phyloP scores from a whole-genome alignment of 805 yeast genomes.

The Huiozyma naganishii region DNA sequence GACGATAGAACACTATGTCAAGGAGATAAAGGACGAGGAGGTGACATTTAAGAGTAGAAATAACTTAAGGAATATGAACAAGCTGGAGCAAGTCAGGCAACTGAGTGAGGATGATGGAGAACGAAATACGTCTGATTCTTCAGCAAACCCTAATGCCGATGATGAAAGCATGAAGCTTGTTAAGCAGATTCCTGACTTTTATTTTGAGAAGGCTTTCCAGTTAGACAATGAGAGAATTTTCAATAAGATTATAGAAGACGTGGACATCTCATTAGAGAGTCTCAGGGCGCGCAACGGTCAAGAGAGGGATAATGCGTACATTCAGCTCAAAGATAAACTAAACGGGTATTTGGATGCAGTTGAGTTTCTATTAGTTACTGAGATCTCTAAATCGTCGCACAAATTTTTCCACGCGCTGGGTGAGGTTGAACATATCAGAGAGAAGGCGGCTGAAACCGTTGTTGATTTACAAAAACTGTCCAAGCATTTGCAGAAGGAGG shows the following conservation, averaged over 20 bases:
- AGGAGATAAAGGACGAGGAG: conserved; percentile 35
- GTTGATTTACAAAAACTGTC: conserved; percentile 37
- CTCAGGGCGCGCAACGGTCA: conserved; percentile 22
- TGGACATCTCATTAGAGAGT: conserved; percentile 31
- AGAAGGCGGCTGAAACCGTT: conserved; percentile 43
- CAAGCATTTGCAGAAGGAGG: conserved; percentile 35
- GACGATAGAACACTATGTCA: conserved; percentile 36
- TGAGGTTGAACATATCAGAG: conserved; percentile 57
- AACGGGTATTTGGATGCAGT: conserved; percentile 78
- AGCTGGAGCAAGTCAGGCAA: conserved; percentile 29
- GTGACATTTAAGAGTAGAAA: conserved; percentile 34
- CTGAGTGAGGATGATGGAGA: conserved; percentile 10
- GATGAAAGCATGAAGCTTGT: conserved; percentile 7
- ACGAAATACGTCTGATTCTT: conserved; percentile 5
- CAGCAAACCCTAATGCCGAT: conserved; percentile 12
- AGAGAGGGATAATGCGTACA: conserved; percentile 35
- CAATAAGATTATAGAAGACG: conserved; percentile 56
- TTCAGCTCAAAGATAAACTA: conserved; percentile 62
- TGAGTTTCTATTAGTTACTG: conserved; percentile 69
- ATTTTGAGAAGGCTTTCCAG: conserved; percentile 55
- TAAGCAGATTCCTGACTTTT: conserved; percentile 52
- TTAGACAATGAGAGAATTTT: conserved; percentile 84
- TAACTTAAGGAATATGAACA: conserved; percentile 32
- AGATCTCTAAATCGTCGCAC: conserved; percentile 74
- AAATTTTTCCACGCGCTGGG: conserved; percentile 78